Evolutionary conservation across 75 land plant species (phyloP).

Genomic region (Selaginella tamariscina): DNA sequence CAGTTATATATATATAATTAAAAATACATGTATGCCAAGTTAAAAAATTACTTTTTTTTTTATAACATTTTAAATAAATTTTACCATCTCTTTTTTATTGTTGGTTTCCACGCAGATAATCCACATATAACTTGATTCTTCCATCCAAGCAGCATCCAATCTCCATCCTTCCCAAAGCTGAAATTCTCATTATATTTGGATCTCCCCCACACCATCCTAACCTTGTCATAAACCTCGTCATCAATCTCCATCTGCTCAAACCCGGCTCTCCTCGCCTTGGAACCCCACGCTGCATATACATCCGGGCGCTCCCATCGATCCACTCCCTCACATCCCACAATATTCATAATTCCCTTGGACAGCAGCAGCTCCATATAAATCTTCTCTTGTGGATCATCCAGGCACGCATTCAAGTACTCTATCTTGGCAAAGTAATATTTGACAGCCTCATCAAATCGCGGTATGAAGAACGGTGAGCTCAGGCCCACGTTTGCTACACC

Average conservation of each 20-base stretch:
- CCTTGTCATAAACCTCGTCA: conserved; percentile 21
- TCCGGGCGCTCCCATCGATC: conserved; percentile 78
- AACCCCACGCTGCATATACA: conserved; percentile 77
- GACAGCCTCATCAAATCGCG: conserved; percentile 67
- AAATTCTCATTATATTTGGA: conserved; percentile 51
- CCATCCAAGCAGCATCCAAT: conserved; percentile 82
- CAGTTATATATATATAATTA: no score
- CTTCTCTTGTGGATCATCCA: conserved; percentile 36
- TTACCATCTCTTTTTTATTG: no score
- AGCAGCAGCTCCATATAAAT: conserved; percentile 36
- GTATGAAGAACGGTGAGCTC: conserved; percentile 63
- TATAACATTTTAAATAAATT: no score
- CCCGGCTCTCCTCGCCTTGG: conserved; percentile 47
- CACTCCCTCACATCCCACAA: conserved; percentile 69
- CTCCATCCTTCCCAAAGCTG: conserved; percentile 46
- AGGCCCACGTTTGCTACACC: conserved; percentile 51
- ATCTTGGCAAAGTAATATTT: conserved; percentile 52
- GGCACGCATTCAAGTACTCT: conserved; percentile 36
- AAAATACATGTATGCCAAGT: no score
- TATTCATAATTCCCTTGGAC: conserved; percentile 52
- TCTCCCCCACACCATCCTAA: conserved; percentile 28
- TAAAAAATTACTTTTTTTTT: no score
- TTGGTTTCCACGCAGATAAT: conserved; percentile 52
- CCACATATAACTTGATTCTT: conserved; percentile 50
- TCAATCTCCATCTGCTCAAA: conserved; percentile 40